Conservation (phyloP, 768 basidiomycete species). For the Mycena chlorophos region DNA sequence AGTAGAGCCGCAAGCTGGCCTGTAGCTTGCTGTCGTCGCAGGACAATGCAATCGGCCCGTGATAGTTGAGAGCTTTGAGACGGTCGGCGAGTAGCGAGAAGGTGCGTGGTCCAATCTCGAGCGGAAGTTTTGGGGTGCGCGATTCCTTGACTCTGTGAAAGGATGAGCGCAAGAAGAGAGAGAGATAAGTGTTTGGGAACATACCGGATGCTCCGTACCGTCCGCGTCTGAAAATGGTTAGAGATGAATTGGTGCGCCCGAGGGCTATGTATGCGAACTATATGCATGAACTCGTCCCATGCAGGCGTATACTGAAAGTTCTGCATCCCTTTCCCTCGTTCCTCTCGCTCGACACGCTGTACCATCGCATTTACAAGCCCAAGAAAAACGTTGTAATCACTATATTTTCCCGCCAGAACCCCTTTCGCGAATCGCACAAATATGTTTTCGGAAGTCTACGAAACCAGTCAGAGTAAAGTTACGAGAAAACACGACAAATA, state of each 20-base stretch:
- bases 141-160: constrained; percentile 14
- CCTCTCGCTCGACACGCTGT: constrained; percentile 23
- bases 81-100: constrained; percentile 24
- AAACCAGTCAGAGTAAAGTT: no score
- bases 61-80: constrained; percentile 19
- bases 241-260: constrained; percentile 26
- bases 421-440: constrained; percentile 21
- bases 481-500: no score
- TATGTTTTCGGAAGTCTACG: no score
- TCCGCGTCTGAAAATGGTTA: constrained; percentile 20
- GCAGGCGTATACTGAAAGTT: constrained; percentile 37
- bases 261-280: constrained; percentile 29
- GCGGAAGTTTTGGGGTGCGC: constrained; percentile 24
- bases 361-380: constrained; percentile 34
- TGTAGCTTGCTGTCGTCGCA: constrained; percentile 42
- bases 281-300: constrained; percentile 32
- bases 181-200: background rate
- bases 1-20: constrained; percentile 25
- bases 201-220: constrained; percentile 23
- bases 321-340: constrained; percentile 32
- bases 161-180: background rate
- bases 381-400: constrained; percentile 26
- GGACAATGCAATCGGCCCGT: constrained; percentile 30
- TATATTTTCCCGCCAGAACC: constrained; percentile 27
- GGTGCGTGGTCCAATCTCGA: constrained; percentile 21